phyloP scores from a whole-genome alignment of 768 basidiomycete species.

The Tulasnella sp. region DNA sequence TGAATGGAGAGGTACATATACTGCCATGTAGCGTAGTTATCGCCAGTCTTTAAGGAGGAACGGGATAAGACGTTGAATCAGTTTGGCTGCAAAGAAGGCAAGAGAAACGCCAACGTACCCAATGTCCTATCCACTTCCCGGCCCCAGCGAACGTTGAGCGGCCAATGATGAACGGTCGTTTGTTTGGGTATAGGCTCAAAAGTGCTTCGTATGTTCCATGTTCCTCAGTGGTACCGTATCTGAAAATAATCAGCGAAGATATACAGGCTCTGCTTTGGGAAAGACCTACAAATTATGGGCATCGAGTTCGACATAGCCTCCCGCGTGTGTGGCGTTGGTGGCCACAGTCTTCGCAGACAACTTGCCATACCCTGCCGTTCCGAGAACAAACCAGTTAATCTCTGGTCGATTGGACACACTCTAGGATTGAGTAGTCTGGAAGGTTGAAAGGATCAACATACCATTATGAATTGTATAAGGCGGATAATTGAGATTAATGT shows the following conservation, averaged over 20 bases:
- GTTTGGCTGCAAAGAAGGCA: no score
- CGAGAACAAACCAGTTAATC: no score
- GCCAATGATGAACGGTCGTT: constrained; percentile 42
- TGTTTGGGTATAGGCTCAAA: constrained; percentile 40
- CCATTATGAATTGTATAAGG: constrained; percentile 67
- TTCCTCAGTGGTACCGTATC: constrained; percentile 62
- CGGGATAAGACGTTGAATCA: no score
- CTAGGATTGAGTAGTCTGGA: no score
- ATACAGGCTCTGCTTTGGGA: no score
- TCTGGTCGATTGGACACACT: no score
- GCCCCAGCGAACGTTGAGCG: constrained; percentile 27
- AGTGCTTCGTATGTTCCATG: constrained; percentile 52
- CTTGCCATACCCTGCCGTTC: background rate
- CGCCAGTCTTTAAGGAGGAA: constrained; percentile 38
- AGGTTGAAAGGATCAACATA: no score
- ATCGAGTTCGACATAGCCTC: constrained; percentile 52
- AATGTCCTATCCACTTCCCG: constrained; percentile 55
- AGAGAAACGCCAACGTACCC: no score
- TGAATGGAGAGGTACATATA: constrained; percentile 62
- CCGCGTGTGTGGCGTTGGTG: constrained; percentile 58
- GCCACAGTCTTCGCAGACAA: constrained; percentile 37
- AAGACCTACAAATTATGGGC: constrained; percentile 62
- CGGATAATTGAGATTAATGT: constrained; percentile 43
- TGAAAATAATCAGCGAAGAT: no score
- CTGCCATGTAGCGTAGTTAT: constrained; percentile 65